Evolutionary conservation across 1,284 basidiomycete species (phyloP).

Genomic region (Sanghuangporus sanghuang): DNA sequence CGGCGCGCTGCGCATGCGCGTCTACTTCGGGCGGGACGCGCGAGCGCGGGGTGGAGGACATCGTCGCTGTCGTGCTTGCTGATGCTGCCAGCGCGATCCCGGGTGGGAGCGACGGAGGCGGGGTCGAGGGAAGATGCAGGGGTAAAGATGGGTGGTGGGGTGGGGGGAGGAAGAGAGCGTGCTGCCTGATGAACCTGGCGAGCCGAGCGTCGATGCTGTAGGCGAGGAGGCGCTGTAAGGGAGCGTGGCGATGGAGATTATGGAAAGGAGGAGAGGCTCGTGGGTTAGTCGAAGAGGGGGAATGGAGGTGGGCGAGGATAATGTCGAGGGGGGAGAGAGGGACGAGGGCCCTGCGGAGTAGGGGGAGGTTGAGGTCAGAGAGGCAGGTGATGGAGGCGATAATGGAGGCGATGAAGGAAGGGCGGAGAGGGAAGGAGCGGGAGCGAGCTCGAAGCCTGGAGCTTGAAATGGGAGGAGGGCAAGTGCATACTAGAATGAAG

Average conservation of each 20-base stretch:
- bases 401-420: conserved; percentile 31
- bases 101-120: background rate
- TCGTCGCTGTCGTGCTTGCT: background rate
- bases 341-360: conserved; percentile 7
- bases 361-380: background rate
- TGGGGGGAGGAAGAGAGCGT: background rate
- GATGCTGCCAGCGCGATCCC: background rate
- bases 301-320: background rate
- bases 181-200: background rate
- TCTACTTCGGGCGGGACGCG: conserved; percentile 7
- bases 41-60: conserved; percentile 1
- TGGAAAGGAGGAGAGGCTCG: conserved; percentile 4
- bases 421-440: conserved; percentile 31
- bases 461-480: conserved; percentile 38
- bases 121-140: background rate
- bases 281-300: conserved; percentile 26
- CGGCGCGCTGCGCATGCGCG: conserved; percentile 5
- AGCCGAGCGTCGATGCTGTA: background rate
- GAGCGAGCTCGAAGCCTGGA: conserved; percentile 26
- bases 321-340: conserved; percentile 23
- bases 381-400: background rate
- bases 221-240: background rate
- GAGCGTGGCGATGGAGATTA: conserved; percentile 8
- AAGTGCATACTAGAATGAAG: conserved; percentile 34
- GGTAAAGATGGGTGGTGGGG: background rate